Percentiles rank a stretch among this genome's conserved stretches.
phyloP scores from a whole-genome alignment of 345 rosid species.

The Citrus trifoliata region DNA sequence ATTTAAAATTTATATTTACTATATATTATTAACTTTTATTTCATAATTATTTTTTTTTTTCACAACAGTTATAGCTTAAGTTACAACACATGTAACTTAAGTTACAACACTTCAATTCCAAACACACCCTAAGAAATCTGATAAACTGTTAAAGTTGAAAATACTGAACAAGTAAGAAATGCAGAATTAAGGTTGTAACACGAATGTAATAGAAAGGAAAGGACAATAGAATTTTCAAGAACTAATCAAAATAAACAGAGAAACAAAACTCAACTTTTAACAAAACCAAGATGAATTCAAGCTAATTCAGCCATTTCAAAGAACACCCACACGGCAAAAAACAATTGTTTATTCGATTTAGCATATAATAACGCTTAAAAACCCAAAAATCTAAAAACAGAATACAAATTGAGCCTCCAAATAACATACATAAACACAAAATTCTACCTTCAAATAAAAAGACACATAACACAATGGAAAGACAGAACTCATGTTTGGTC shows the following conservation, averaged over 20 bases:
- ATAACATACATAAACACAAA: background rate
- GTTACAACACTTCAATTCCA: too few relatives aligned
- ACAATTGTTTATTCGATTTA: conserved; percentile 7
- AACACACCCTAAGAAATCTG: too few relatives aligned
- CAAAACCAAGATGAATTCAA: conserved; percentile 2
- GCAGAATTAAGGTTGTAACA: background rate
- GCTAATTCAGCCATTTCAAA: conserved; percentile 11
- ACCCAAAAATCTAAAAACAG: background rate
- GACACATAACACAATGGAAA: background rate
- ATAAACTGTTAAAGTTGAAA: background rate
- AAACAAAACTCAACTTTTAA: background rate
- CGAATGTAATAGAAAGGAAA: background rate
- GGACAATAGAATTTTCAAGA: background rate
- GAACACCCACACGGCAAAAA: background rate
- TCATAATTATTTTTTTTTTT: too few relatives aligned
- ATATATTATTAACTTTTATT: too few relatives aligned
- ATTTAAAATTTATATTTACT: too few relatives aligned
- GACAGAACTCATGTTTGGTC: background rate
- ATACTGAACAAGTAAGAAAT: background rate
- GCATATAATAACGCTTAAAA: background rate
- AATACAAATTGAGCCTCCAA: background rate
- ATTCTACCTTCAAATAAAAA: background rate
- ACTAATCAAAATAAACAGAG: background rate
- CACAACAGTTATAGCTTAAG: too few relatives aligned
- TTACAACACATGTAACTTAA: too few relatives aligned